Base-by-base conservation (phyloP, 441 rosid species). In the Gossypium laxum region DNA sequence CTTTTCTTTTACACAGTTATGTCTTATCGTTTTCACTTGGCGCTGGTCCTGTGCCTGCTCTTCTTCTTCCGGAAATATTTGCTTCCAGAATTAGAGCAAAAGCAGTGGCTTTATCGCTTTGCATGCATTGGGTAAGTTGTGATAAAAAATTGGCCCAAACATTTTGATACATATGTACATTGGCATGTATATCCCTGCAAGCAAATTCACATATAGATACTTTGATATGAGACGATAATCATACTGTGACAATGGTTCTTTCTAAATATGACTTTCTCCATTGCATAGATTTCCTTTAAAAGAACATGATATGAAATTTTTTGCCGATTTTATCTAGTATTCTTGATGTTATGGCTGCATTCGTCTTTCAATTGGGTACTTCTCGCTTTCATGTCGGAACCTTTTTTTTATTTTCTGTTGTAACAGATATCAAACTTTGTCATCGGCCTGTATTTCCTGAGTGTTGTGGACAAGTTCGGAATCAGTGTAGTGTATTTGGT, bases 1-100 rank as follows among this genome's bases (percentile, higher is more conserved):
- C 64, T 41, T 78, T 81, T 64, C 62, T 18, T 67, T 70, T 52
- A 66, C 21, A 19, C 88, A 94, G 98, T 81, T 94, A 92, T 75
- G 98, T 92, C 14, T 74, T 94, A 74, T 94, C 97, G 8, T 94
- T 94, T 84, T 92, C 98, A 48, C 98, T 92, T 73, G 99, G 99
- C 72, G 98, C 99, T 19, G 99, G 98, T 71, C 99, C 97, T 14
- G 99, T 94, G 48, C 98, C 98, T 21, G 98, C 98, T 63, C 91
- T 94, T 81, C 97, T 94, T 56, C 91, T 90, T 21, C 94, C 99
- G 5, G 99, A 94, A 83, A 92, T 94, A 78, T 94, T 92, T 69
- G 86, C 99, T 45, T 90, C 97, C 8, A 86, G 97, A 84, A 94
- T 94, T 75, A 88, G 98, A 84, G 98, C 99, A 22, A 94, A 94